phyloP scores from a whole-genome alignment of 768 basidiomycete genomes.

The Amanita polypyramis region DNA sequence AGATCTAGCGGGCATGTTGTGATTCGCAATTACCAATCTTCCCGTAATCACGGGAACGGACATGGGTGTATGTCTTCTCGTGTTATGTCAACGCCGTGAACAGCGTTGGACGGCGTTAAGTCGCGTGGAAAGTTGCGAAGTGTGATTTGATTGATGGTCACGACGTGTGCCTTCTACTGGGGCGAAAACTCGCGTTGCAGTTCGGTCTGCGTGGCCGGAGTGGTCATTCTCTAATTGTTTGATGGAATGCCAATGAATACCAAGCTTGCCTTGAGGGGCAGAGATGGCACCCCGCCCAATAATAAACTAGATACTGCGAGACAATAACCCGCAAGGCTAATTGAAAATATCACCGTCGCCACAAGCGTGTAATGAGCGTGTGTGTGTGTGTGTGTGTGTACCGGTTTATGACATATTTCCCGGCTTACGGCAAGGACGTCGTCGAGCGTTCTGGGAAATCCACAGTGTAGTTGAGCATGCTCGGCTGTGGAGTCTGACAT shows the following conservation, averaged over 20 bases:
- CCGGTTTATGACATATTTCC: conserved; percentile 4
- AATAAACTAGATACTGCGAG: background rate
- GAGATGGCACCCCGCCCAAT: too few species aligned
- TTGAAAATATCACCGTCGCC: background rate
- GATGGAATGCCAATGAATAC: too few species aligned
- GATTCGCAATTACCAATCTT: conserved; percentile 4
- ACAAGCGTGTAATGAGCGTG: background rate
- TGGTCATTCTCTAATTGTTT: background rate
- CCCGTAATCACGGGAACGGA: background rate
- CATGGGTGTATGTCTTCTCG: background rate
- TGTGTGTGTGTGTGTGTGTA: background rate
- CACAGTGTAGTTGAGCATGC: too few species aligned
- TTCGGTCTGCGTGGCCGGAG: background rate
- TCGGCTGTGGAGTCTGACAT: too few species aligned
- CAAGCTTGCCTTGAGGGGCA: too few species aligned
- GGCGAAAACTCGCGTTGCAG: background rate
- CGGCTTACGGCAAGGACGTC: conserved; percentile 4
- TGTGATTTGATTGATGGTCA: background rate
- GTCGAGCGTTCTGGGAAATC: too few species aligned
- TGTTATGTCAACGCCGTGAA: conserved; percentile 1
- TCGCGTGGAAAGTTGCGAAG: background rate
- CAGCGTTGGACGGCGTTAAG: conserved; percentile 2
- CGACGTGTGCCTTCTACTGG: background rate
- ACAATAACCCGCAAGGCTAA: background rate
- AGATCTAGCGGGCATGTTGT: background rate